Evolutionary conservation across 495 filamentous ascomycete species (phyloP), one percentile per base, ranked within the genome.

Genomic region (Annulohypoxylon nitens): DNA sequence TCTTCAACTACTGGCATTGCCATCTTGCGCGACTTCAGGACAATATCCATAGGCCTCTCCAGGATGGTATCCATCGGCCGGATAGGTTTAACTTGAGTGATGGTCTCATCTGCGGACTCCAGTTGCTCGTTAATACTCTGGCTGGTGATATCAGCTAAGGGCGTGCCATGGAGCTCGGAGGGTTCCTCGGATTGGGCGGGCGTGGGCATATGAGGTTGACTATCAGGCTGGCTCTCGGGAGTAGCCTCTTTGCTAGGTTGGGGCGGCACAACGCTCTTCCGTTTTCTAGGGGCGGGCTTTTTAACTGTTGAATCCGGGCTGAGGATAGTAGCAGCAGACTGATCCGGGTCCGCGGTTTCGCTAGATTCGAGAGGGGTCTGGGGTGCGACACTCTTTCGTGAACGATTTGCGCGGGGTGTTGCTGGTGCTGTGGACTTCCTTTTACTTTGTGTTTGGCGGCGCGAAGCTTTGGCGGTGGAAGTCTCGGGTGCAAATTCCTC

Each of bases 31-130:
- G 93, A 93, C 81, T 97, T 96, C 69, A 97, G 81, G 51, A 97
- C 90, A 69, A 99, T 97, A 76, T 98, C 94, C 93, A 97, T 95
- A 8, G 94, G 95, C 80, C 89, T 93, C 78, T 97, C 93, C 59
- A 96, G 77, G 62, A 93, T 84, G 2, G 92, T 92, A 70, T 91
- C 87, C 81, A 92, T 88, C 23, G 92, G 84, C 73, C 90, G 93
- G 78, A 94, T 87, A 63, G 90, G 90, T 78, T 90, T 88, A 37
- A 90, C 74, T 30, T 84, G 81, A 0, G 82, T 75, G 25, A 84
- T 54, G 8, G 83, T 86, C 57, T 83, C 79, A 50, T 85, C 83
- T 26, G 70, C 30, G 36, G 75, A 25, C 50, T 64, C 73, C 9
- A 61, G 76, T 60, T 74, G 75, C 59, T 78, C 67, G 64, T 95